Percentiles rank a stretch among this genome's conserved stretches.
phyloP scores from a whole-genome alignment of 2,329 filamentous ascomycete genomes.

The Aspergillus quadrilineatus region DNA sequence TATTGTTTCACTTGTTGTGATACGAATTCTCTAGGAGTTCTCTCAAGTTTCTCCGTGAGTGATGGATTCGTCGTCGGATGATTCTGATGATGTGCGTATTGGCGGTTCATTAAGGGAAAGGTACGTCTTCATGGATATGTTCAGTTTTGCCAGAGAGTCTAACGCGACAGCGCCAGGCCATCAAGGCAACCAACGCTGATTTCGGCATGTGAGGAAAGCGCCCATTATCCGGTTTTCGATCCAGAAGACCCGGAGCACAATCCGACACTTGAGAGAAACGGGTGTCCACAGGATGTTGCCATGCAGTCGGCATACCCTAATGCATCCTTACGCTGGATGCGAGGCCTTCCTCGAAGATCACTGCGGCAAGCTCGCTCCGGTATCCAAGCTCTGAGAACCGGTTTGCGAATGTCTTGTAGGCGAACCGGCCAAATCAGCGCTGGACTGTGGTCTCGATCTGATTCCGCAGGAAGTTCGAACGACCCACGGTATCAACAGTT shows the following conservation, averaged over 20 bases:
- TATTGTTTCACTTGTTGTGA: background rate
- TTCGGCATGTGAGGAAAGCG: slow-evolving; percentile 32
- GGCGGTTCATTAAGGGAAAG: slow-evolving; percentile 26
- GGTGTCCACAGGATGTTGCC: slow-evolving; percentile 16
- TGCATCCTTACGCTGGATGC: slow-evolving; percentile 26
- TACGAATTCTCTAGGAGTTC: no score
- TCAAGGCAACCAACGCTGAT: slow-evolving; percentile 10
- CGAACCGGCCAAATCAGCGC: background rate
- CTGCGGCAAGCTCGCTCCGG: slow-evolving; percentile 34
- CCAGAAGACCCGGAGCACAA: slow-evolving; percentile 39
- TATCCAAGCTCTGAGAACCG: slow-evolving; percentile 29
- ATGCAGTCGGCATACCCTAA: slow-evolving; percentile 16
- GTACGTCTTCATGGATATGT: slow-evolving; percentile 17
- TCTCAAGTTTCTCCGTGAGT: background rate
- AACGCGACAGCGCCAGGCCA: slow-evolving; percentile 9
- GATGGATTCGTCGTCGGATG: slow-evolving; percentile 12
- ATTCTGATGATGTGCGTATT: slow-evolving; percentile 17
- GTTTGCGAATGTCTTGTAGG: slow-evolving; percentile 25
- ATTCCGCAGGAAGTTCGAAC: slow-evolving; percentile 23
- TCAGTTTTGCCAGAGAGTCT: background rate
- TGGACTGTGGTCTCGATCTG: slow-evolving; percentile 17
- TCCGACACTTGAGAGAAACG: slow-evolving; percentile 18
- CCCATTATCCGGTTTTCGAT: slow-evolving; percentile 38
- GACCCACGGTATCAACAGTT: slow-evolving; percentile 16
- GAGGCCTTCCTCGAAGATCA: slow-evolving; percentile 29